Conservation (phyloP, 805 yeast genomes). For the Pichia deserticola region DNA sequence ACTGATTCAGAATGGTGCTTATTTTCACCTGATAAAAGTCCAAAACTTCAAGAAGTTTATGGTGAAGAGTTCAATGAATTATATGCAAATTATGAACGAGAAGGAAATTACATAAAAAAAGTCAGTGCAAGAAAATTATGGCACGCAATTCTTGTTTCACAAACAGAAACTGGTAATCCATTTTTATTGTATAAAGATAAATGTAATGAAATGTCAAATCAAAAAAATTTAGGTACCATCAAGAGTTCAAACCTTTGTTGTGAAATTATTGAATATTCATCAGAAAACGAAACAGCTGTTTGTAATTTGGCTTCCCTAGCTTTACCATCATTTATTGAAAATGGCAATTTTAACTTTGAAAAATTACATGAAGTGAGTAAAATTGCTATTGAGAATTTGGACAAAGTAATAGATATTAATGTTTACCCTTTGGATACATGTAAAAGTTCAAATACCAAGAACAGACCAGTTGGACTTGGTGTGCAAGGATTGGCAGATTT, state of each 20-base stretch:
- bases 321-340: slow-evolving; percentile 61
- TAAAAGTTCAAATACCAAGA: slow-evolving; percentile 62
- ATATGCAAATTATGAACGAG: slow-evolving; percentile 65
- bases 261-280: slow-evolving; percentile 87
- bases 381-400: slow-evolving; percentile 70
- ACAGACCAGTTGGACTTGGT: slow-evolving; percentile 94
- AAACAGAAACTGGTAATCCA: slow-evolving; percentile 95
- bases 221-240: slow-evolving; percentile 84
- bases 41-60: slow-evolving; percentile 73
- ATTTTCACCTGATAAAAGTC: slow-evolving; percentile 84
- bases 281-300: slow-evolving; percentile 90
- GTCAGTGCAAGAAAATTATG: slow-evolving; percentile 86
- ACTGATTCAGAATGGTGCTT: slow-evolving; percentile 75
- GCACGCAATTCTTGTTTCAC: slow-evolving; percentile 84
- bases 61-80: slow-evolving; percentile 77
- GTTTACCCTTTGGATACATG: slow-evolving; percentile 80
- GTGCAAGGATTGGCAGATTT: slow-evolving; percentile 96
- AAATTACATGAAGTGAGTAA: slow-evolving; percentile 70
- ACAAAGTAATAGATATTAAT: slow-evolving; percentile 78
- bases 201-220: slow-evolving; percentile 81
- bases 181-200: slow-evolving; percentile 92
- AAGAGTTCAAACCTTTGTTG: slow-evolving; percentile 92
- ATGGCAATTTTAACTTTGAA: slow-evolving; percentile 57
- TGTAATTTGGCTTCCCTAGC: slow-evolving; percentile 93
- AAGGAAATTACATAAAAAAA: slow-evolving; percentile 55